phyloP scores from a whole-genome alignment of 1,284 basidiomycete species.

The Pterulicium gracile region DNA sequence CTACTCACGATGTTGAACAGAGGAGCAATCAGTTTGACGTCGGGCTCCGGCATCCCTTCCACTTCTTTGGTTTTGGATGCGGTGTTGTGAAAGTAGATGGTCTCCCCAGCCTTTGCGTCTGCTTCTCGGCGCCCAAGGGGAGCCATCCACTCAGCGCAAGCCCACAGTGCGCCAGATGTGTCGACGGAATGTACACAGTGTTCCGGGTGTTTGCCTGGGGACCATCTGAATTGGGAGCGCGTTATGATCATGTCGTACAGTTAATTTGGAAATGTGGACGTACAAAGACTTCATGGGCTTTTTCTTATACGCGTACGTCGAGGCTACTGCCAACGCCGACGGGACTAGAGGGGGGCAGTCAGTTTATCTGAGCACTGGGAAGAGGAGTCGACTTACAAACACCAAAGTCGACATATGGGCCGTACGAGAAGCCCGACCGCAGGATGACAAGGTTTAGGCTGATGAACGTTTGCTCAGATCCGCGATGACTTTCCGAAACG shows the following conservation, averaged over 20 bases:
- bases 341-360: slow-evolving; percentile 30
- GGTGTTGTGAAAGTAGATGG: slow-evolving; percentile 61
- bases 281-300: slow-evolving; percentile 83
- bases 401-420: slow-evolving; percentile 65
- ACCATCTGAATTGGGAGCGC: slow-evolving; percentile 37
- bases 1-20: slow-evolving; percentile 69
- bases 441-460: slow-evolving; percentile 78
- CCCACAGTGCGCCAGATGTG: slow-evolving; percentile 66
- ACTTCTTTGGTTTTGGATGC: slow-evolving; percentile 55
- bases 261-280: slow-evolving; percentile 17
- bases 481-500: slow-evolving; percentile 3
- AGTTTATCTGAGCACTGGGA: slow-evolving; percentile 11
- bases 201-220: slow-evolving; percentile 69
- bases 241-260: slow-evolving; percentile 6
- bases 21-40: slow-evolving; percentile 54
- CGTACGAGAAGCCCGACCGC: slow-evolving; percentile 62
- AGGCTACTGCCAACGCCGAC: slow-evolving; percentile 64
- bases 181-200: slow-evolving; percentile 77
- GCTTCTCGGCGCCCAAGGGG: slow-evolving; percentile 52
- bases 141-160: slow-evolving; percentile 66
- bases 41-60: slow-evolving; percentile 45
- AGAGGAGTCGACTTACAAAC: slow-evolving; percentile 31
- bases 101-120: slow-evolving; percentile 52
- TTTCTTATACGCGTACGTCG: slow-evolving; percentile 75
- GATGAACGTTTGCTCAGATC: slow-evolving; percentile 3